Percentiles rank a stretch among this genome's conserved stretches.
phyloP scores from a whole-genome alignment of 1,139 yeast species.

The Candida frijolesensis region DNA sequence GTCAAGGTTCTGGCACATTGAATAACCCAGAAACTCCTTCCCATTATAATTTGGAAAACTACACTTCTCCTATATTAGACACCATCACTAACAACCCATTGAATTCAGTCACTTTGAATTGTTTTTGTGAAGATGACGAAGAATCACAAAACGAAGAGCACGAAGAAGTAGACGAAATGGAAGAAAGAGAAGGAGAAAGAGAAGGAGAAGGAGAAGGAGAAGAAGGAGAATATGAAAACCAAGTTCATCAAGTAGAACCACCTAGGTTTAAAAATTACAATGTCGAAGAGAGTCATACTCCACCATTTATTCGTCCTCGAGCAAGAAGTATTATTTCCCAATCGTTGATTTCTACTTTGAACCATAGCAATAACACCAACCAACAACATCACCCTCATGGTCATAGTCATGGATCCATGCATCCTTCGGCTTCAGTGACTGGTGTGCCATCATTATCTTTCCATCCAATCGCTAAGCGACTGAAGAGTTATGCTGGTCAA shows the following conservation, averaged over 20 bases:
- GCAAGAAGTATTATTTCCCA: conserved; percentile 29
- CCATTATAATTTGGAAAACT: conserved; percentile 33
- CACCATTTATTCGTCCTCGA: conserved; percentile 16
- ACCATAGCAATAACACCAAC: conserved; percentile 5
- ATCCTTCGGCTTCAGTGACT: conserved; percentile 2
- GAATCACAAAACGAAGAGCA: not conserved
- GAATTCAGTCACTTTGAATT: conserved; percentile 30
- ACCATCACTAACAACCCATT: conserved; percentile 29
- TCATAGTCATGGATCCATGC: not conserved
- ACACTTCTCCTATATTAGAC: conserved; percentile 33
- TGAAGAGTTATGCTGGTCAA: conserved; percentile 17
- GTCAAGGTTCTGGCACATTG: conserved; percentile 8
- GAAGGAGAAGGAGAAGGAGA: too few species aligned
- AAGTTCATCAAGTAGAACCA: not conserved
- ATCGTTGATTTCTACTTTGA: conserved; percentile 24
- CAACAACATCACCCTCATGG: not conserved
- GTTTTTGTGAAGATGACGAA: conserved; percentile 20
- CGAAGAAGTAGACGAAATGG: not conserved
- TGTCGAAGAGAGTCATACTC: not conserved
- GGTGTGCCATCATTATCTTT: not conserved
- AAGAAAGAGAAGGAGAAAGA: not conserved
- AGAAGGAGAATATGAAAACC: not conserved
- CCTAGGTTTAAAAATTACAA: not conserved
- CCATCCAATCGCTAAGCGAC: conserved; percentile 10
- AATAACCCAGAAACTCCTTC: conserved; percentile 21